phyloP scores from a whole-genome alignment of 2,329 filamentous ascomycete species.

The Xylaria sp. region DNA sequence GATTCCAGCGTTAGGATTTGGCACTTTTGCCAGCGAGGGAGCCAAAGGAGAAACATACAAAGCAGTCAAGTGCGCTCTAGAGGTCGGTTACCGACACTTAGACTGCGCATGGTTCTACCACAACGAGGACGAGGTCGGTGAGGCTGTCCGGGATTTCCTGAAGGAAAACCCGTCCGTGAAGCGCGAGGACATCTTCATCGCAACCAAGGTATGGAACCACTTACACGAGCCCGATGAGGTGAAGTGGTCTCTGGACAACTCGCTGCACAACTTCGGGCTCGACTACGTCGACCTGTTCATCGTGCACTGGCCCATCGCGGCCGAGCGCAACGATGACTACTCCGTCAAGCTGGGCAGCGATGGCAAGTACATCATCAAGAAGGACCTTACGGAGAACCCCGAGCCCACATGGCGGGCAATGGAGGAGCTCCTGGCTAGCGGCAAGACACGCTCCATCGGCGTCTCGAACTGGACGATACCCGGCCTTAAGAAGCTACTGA shows the following conservation, averaged over 20 bases:
- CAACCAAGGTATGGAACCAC: conserved; percentile 76
- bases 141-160: conserved; percentile 62
- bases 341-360: conserved; percentile 58
- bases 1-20: conserved; percentile 72
- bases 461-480: conserved; percentile 59
- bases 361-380: conserved; percentile 62
- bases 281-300: conserved; percentile 70
- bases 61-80: conserved; percentile 72
- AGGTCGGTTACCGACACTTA: conserved; percentile 73
- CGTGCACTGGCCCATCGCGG: conserved; percentile 64
- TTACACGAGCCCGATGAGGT: conserved; percentile 72
- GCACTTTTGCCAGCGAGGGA: conserved; percentile 75
- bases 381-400: conserved; percentile 73
- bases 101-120: conserved; percentile 77
- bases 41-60: conserved; percentile 67
- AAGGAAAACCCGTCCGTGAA: conserved; percentile 57
- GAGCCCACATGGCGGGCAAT: conserved; percentile 71
- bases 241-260: conserved; percentile 63
- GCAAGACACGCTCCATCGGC: conserved; percentile 55
- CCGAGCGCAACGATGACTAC: conserved; percentile 57
- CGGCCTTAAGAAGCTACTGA: conserved; percentile 54
- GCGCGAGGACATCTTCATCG: conserved; percentile 66
- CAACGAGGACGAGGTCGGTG: conserved; percentile 72
- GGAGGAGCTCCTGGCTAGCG: conserved; percentile 56
- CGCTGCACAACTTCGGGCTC: conserved; percentile 63